Evolutionary conservation across 768 basidiomycete species (phyloP), one percentile per base, ranked within the genome.

Genomic region (Calocybe gangraenosa): DNA sequence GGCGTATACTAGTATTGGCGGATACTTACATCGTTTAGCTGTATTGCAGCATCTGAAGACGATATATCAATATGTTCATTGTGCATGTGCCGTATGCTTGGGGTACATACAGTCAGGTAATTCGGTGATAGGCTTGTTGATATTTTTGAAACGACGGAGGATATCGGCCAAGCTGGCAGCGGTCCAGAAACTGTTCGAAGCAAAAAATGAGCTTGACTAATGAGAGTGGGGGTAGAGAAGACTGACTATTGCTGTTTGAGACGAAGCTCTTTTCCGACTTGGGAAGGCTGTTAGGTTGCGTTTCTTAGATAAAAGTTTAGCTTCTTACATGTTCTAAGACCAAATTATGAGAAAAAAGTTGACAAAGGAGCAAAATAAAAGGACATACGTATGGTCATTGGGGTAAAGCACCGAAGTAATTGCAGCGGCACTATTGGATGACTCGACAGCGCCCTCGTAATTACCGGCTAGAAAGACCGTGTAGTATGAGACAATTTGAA

Each of bases 361-460:
- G 13, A 4, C 34, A 7, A 35, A 35, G 34, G n/a, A 31, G 21
- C 43, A 49, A 14, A 25, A 34, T 13, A 39, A 51, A 47, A 48
- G 52, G 52, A 73, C 70, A 62, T 59, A 74, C 65, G 83, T 88
- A 56, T 92, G 87, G 61, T 97, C 95, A 60, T 96, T 95, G 20
- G 95, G 96, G 67, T 99, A 98, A 23, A 97, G 73, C 6, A 97
- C 95, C 7, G 89, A 82, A 3, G 94, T 97, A 60, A 99, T 96
- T 28, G 89, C 91, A 47, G 84, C 87, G 9, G 96, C 96, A 53
- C 84, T 84, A 64, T 93, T 92, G 25, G 86, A 88, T 0, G 89
- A 76, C 55, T 87, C 85, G 19, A 98, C 87, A 2, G 93, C 90
- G 36, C 72, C 81, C 58, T 92, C 92, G 61, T 98, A 98, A 65